These are phyloP conservation scores for Magnaporthiopsis poae DNA, from an alignment of 2,329 filamentous ascomycete species.

Conservation along the genomic window DNA sequence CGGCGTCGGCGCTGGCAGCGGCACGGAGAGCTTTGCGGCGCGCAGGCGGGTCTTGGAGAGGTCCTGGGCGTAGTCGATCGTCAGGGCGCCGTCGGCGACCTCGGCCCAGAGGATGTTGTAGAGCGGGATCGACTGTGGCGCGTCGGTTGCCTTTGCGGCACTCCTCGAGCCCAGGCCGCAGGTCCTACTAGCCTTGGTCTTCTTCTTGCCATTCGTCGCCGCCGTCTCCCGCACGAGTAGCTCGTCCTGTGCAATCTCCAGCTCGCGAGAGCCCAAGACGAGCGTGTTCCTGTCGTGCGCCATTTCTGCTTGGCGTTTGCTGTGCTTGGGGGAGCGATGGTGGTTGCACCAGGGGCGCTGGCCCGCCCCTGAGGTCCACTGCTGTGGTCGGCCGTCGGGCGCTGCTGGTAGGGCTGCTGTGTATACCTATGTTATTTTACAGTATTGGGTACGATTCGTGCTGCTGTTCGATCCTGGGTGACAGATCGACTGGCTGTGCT, in stretches of 20 bases:
- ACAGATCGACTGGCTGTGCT: not conserved
- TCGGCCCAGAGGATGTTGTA: conserved; percentile 80
- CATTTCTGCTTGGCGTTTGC: not conserved
- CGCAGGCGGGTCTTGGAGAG: conserved; percentile 50
- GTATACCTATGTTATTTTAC: not conserved
- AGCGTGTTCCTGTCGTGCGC: conserved; percentile 3
- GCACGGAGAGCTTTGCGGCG: conserved; percentile 51
- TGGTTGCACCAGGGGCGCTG: not conserved
- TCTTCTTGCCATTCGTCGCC: not conserved
- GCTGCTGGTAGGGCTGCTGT: too few species aligned
- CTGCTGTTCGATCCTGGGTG: not conserved
- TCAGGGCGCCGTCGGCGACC: conserved; percentile 42
- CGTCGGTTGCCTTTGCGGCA: too few species aligned
- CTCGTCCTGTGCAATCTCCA: not conserved
- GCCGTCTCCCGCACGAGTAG: not conserved
- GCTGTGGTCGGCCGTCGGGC: not conserved
- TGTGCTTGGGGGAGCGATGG: not conserved
- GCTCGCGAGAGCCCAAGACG: conserved; percentile 1
- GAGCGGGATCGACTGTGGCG: conserved; percentile 49
- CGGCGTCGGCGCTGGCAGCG: conserved; percentile 2
- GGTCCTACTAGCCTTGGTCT: not conserved
- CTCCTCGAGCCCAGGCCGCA: conserved; percentile 2
- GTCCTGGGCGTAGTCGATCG: conserved; percentile 62
- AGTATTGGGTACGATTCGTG: not conserved
- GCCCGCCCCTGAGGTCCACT: not conserved